Base-by-base conservation (phyloP, 1,284 basidiomycete species). In the Golubevia sp. region DNA sequence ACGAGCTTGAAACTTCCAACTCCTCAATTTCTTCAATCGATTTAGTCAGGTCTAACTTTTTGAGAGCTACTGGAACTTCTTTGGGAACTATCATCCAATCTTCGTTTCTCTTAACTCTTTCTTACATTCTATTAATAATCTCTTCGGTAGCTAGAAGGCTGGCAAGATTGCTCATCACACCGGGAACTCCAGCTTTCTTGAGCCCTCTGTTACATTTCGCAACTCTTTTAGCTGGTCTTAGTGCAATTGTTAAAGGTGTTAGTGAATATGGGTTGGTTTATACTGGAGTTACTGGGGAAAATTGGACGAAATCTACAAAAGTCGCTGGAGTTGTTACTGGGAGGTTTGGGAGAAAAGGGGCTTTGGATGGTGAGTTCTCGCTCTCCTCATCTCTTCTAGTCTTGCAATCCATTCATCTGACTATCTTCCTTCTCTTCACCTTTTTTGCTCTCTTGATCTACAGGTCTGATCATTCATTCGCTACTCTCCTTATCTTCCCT, bases 211-310 rank as follows among this genome's bases (percentile, higher is more conserved):
- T 67, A 2, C 70, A 77, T 55, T 61, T 73, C 7, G 74, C 69
- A 5, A 71, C 58, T 20, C 26, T 76, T 27, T 63, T 78, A 4
- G 72, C 72, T 15, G 76, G 74, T 1, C 56, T 75, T 1, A 66
- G 68, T 20, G 62, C 70, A 0, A 64, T 78, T 27, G 48, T 76
- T 38, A 66, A 75, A 58, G 64, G 65, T 21, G 65, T 77, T 52
- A 77, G 74, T 59, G 67, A 76, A 51, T 66, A 74, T 44, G 73
- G 73, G 48, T 63, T 78, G 4, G 59, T 78, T 51, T 78, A 78
- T 34, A 68, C 69, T 2, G 76, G 76, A 20, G 68, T 78, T 7
- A 78, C 76, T 7, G 74, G 74, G 1, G 73, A 74, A n/a, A 66
- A 63, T 18, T 78, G 76, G 60, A 70, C 68, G 69, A 60, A 62